Evolutionary conservation across 345 rosid genomes (phyloP).

Genomic region (Reutealis trisperma): DNA sequence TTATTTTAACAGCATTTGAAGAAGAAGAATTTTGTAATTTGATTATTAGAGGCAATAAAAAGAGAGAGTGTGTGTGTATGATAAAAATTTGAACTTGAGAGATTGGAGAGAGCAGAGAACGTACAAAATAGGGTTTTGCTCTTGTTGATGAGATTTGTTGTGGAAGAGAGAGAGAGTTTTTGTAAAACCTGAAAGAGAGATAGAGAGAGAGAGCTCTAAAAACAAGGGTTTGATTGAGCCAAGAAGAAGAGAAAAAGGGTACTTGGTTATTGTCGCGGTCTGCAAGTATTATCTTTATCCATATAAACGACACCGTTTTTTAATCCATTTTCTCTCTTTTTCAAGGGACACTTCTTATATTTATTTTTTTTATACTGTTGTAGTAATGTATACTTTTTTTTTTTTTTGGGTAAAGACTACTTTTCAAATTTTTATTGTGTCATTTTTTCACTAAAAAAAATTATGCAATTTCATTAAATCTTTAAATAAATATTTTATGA

Average conservation of each 20-base stretch:
- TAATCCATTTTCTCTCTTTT: too few species aligned
- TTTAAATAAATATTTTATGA: too few species aligned
- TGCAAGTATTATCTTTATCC: background rate
- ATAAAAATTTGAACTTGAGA: background rate
- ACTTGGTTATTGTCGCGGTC: background rate
- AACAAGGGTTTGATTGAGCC: slow-evolving; percentile 1
- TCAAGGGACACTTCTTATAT: too few species aligned
- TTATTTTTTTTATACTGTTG: too few species aligned
- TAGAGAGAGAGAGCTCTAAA: background rate
- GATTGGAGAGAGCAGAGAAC: background rate
- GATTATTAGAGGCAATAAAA: background rate
- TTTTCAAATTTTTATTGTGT: too few species aligned
- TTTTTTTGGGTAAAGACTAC: too few species aligned
- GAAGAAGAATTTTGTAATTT: background rate
- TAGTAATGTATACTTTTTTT: too few species aligned
- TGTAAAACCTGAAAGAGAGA: background rate
- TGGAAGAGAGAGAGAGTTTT: background rate
- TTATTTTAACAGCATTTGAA: slow-evolving; percentile 3
- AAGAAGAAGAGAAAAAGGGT: background rate
- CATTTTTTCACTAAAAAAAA: too few species aligned
- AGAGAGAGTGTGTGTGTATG: background rate
- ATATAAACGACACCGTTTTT: slow-evolving; percentile 2
- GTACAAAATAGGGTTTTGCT: background rate
- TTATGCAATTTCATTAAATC: too few species aligned
- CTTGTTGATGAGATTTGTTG: background rate